Percentiles rank a stretch among this genome's conserved stretches.
Evolutionary conservation across 75 land plant species (phyloP).

Genomic region (Picea sitchensis): DNA sequence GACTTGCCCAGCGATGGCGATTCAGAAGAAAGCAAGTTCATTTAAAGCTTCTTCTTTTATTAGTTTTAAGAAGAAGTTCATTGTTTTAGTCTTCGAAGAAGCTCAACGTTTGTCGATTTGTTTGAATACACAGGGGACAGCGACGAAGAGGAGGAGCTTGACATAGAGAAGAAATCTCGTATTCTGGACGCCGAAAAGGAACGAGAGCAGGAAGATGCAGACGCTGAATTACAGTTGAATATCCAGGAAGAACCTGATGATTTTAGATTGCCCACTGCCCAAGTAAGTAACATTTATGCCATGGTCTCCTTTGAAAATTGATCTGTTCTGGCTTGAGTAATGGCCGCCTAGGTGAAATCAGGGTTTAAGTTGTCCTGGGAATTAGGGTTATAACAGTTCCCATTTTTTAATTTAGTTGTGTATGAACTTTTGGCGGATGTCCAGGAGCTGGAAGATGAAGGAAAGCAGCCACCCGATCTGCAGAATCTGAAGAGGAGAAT

Average conservation of each 20-base stretch:
- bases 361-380: not conserved
- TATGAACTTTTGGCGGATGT: not conserved
- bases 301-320: not conserved
- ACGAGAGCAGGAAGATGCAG: conserved; percentile 57
- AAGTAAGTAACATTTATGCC: conserved; percentile 34
- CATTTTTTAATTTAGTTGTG: not conserved
- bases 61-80: not conserved
- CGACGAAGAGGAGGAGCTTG: conserved; percentile 45
- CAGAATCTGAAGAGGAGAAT: conserved; percentile 70
- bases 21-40: conserved; percentile 40
- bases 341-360: not conserved
- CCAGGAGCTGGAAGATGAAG: conserved; percentile 83
- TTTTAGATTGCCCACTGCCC: conserved; percentile 78
- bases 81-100: not conserved
- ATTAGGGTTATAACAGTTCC: not conserved
- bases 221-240: conserved; percentile 69
- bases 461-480: conserved; percentile 66
- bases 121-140: conserved; percentile 9
- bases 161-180: conserved; percentile 62
- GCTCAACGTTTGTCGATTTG: not conserved
- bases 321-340: not conserved
- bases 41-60: conserved; percentile 11
- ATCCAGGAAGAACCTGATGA: conserved; percentile 86
- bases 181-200: conserved; percentile 52
- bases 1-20: conserved; percentile 44